phyloP scores from a whole-genome alignment of 1,284 basidiomycete species.

The Fomitiporia mediterranea region DNA sequence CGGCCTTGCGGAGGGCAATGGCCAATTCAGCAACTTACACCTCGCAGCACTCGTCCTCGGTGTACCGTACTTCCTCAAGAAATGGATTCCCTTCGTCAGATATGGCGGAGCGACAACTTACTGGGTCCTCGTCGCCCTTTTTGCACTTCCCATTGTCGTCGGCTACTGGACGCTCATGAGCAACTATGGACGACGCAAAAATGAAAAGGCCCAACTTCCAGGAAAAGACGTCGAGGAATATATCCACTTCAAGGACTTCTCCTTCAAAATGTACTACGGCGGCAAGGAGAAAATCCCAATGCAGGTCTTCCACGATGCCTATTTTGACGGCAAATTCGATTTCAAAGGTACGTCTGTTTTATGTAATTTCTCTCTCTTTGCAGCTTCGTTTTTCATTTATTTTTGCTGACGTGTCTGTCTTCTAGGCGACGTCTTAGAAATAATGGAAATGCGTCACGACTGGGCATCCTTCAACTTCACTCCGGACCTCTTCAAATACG shows the following conservation, averaged over 20 bases:
- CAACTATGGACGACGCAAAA: constrained; percentile 75
- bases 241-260: constrained; percentile 84
- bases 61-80: constrained; percentile 80
- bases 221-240: constrained; percentile 86
- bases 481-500: constrained; percentile 89
- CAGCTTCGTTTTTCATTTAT: constrained; percentile 6
- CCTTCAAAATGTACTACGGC: constrained; percentile 75
- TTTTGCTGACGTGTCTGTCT: constrained; percentile 16
- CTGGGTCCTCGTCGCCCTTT: constrained; percentile 70
- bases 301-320: constrained; percentile 97
- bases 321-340: constrained; percentile 95
- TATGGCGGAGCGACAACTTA: constrained; percentile 83
- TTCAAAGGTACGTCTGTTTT: constrained; percentile 69
- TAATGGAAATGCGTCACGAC: constrained; percentile 93
- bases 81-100: constrained; percentile 70
- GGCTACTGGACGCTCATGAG: constrained; percentile 92
- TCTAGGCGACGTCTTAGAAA: constrained; percentile 86
- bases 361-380: background rate
- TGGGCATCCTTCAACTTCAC: constrained; percentile 92
- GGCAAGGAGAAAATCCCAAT: constrained; percentile 93
- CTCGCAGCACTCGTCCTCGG: constrained; percentile 73
- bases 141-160: constrained; percentile 75
- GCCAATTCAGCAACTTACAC: constrained; percentile 77
- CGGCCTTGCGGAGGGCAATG: constrained; percentile 84
- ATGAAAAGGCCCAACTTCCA: constrained; percentile 86